Base-by-base conservation (phyloP, 371 early-diverging fungal species). In the Actinomucor elegans region DNA sequence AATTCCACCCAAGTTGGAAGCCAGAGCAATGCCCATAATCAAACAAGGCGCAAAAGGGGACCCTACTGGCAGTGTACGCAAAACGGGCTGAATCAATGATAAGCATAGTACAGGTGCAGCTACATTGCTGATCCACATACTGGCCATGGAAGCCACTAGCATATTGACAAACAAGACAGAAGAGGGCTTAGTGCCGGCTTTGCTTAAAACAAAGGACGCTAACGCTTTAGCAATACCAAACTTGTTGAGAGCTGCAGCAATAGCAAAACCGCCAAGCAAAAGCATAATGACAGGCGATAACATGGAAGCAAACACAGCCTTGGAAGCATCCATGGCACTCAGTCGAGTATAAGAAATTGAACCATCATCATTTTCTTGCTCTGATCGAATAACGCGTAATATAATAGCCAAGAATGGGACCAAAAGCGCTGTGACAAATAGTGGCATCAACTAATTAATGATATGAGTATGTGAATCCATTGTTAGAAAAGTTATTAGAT, bases 111-210 rank as follows among this genome's bases (percentile, higher is more conserved):
- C 96, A 12, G 98, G 98, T 0, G 98, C 96, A 4, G 98, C 98
- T 4, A 98, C 98, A 62, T 98, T 98, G 46, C 87, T 87, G 61
- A 97, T 96, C 96, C 94, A 96, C 96, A 96, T 96, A 73, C 92
- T 91, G 4, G 93, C 89, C 61, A 98, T 80, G 1, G 96, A 94
- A 15, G 94, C 93, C 2, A 98, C 94, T 43, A 94, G 72, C 96
- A 98, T 97, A 55, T 90, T 93, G 23, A 93, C 92, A 29, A 98
- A 73, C 11, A 98, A 69, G 3, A 97, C 95, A 10, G 73, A 72
- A 40, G 80, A 81, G 9, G 96, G 94, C 15, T 81, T 77, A 11
- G 90, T 89, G 11, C 96, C 97, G 1, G 97, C 96, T 61, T 83
- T 86, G n/a, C 91, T 84, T 11, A 98, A 77, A 2, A 97, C 89